Evolutionary conservation across 2,329 filamentous ascomycete genomes (phyloP), one percentile per base, ranked within the genome.

Genomic region (Xylaria sp.): DNA sequence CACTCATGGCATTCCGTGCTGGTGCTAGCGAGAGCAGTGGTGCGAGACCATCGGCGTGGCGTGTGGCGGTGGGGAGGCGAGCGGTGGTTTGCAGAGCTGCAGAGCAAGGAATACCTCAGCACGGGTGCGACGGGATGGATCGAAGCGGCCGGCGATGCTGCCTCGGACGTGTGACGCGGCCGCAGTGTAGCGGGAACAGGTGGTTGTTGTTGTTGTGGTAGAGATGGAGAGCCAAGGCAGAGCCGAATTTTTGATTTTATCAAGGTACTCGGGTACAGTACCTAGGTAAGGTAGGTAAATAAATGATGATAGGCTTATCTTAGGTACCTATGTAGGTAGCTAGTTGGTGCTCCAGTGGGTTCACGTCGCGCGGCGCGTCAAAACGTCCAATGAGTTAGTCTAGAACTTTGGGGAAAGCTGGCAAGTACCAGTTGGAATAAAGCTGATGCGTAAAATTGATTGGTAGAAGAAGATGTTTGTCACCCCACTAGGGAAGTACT

Each of bases 1-100:
- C 68, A 87, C 89, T 92, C 93, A 95, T 95, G 81, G 88, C 89
- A 91, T 90, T 80, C 81, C 82, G 82, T 76, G 76, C 74, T 76
- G 70, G 80, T 77, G 71, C 80, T 77, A 66, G 67, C 36, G 69
- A 55, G 22, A n/a, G 68, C 29, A 66, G 61, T 31, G 61, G 61
- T 20, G 67, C 55, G 59, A 55, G 65, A 71, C 65, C 54, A 67
- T 68, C 5, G 47, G 44, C n/a, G 42, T 44, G 53, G 56, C 13
- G 50, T 10, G 44, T 42, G 11, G 15, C 38, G 51, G 31, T 36
- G 49, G 20, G 25, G 7, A 22, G 47, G 17, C 29, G 31, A 25
- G 36, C 51, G n/a, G 45, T 11, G 20, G 29, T n/a, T n/a, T n/a
- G n/a, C n/a, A n/a, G n/a, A n/a, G n/a, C 9, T n/a, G 56, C 56